Evolutionary conservation across 176 grass and related monocot genomes (phyloP).

Genomic region (Oryza glumipatula): DNA sequence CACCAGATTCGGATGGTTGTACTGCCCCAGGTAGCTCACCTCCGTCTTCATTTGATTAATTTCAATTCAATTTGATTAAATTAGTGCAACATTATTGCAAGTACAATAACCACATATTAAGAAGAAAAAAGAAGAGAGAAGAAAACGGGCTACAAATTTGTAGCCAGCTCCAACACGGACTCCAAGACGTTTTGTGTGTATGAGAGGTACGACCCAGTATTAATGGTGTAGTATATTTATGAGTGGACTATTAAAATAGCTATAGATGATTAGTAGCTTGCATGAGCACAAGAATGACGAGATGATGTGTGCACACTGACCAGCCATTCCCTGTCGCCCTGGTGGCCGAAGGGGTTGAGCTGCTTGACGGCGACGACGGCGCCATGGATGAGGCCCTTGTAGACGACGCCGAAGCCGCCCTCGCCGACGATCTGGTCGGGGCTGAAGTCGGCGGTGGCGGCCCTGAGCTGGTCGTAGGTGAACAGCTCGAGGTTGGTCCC

Average conservation of each 20-base stretch:
- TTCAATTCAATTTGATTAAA: no score
- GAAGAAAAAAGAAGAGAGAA: no score
- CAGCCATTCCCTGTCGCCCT: constrained; percentile 90
- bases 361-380: constrained; percentile 63
- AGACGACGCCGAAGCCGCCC: constrained; percentile 83
- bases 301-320: constrained; percentile 25
- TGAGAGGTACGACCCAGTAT: accelerated
- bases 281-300: not conserved
- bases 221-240: no score
- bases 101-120: no score
- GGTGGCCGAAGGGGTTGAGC: constrained; percentile 69
- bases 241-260: no score
- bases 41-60: constrained; percentile 53
- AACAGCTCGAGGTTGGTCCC: constrained; percentile 56
- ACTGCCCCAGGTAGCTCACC: constrained; percentile 74
- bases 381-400: constrained; percentile 50
- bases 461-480: constrained; percentile 58
- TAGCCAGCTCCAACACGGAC: no score
- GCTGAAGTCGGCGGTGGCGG: constrained; percentile 60
- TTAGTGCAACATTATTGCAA: no score
- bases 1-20: constrained; percentile 66
- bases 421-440: constrained; percentile 64
- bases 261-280: no score
- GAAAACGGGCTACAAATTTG: no score
- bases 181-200: accelerated